Conservation (phyloP, 2,329 filamentous ascomycete species). For the Monosporascus cannonballus region DNA sequence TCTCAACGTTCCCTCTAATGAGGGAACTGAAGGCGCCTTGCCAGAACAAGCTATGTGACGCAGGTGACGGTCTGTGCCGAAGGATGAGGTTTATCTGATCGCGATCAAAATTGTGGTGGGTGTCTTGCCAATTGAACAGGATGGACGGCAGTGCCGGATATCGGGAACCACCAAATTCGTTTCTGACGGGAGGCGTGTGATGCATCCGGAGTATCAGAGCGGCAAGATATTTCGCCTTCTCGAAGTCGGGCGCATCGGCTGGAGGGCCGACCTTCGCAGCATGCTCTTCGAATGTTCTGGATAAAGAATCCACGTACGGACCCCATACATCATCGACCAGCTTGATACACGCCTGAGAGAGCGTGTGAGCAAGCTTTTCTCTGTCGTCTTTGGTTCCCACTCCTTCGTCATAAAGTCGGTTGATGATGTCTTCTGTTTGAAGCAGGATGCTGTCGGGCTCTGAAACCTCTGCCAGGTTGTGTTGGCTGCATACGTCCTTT, state of each 20-base stretch:
- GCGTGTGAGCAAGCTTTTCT: constrained; percentile 48
- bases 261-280: constrained; percentile 60
- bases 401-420: constrained; percentile 57
- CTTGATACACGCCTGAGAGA: constrained; percentile 46
- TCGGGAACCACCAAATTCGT: constrained; percentile 30
- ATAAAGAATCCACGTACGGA: constrained; percentile 42
- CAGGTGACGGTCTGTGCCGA: constrained; percentile 62
- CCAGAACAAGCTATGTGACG: constrained; percentile 77
- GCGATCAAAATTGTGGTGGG: constrained; percentile 66
- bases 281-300: constrained; percentile 46
- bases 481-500: constrained; percentile 58
- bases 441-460: constrained; percentile 70
- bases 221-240: constrained; percentile 75
- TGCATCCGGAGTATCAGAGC: constrained; percentile 73
- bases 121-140: constrained; percentile 76
- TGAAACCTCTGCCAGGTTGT: constrained; percentile 52
- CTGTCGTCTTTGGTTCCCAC: constrained; percentile 50
- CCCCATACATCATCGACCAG: constrained; percentile 50
- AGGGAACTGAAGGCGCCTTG: constrained; percentile 69
- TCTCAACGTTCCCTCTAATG: constrained; percentile 66
- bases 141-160: constrained; percentile 63
- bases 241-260: constrained; percentile 54
- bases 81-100: constrained; percentile 60
- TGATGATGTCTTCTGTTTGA: constrained; percentile 66
- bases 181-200: constrained; percentile 49